Base-by-base conservation (phyloP, 176 grass and related monocot species). In the Aegilops tauschii region DNA sequence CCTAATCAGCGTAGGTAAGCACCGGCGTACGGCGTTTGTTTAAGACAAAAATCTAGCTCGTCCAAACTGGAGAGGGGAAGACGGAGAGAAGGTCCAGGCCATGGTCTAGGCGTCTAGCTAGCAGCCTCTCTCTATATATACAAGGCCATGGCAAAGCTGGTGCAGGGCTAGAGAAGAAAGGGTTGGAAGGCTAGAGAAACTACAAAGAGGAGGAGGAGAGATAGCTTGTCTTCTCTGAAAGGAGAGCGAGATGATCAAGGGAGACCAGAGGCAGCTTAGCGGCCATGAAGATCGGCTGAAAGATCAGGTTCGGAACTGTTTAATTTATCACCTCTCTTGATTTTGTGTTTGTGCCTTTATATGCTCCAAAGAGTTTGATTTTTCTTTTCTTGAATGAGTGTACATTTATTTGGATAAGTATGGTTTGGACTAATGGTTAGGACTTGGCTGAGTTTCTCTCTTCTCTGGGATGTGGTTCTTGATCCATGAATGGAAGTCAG, bases 1-100 rank as follows among this genome's bases (percentile, higher is more conserved):
- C 82, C 79, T 88, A 76, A 80, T 44, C 72, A 9, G 47, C 88
- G 73, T 86, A 92, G 89, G 87, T 91, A 83, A 95, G 87, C 86
- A 77, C 83, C 83, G 65, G 69, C 64, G 83, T 83, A 93, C 56
- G 78, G 47, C 78, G 85, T 87, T 90, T 79, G 6, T 87, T 93
- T 94, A 78, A 83, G 76, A 79, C 21, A 86, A 86, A 59, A 9
- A 59, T 59, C 18, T 21, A 12, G 29, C 8, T 31, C 88, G 92
- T 97, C 88, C 54, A 93, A 91, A 72, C 21, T 59, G 65, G 75
- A 80, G 69, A 88, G 12, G 64, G 79, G 62, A 78, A 49, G 11
- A 74, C 6, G 9, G 12, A 69, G 32, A 35, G 44, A 76, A 59
- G 56, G 56, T 76, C 25, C 18, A 82, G 72, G 58, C 80, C 86